phyloP scores from a whole-genome alignment of 306 rosid species.

The Vicia villosa region DNA sequence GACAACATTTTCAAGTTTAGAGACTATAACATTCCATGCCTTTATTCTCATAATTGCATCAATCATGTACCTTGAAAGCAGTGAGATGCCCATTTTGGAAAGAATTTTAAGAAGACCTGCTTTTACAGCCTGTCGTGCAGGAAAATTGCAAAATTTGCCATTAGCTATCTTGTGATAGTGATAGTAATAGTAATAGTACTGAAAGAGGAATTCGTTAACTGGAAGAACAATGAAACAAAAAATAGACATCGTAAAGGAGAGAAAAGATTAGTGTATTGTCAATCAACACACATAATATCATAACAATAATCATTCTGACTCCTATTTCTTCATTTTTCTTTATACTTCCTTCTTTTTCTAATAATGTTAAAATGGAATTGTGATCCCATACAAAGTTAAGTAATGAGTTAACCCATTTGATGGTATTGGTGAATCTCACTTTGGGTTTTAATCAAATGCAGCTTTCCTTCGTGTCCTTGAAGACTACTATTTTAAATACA shows the following conservation, averaged over 20 bases:
- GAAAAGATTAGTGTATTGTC: background rate
- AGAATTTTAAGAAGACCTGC: conserved; percentile 96
- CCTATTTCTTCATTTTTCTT: conserved; percentile 1
- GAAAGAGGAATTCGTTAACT: conserved; percentile 7
- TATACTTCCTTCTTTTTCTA: conserved; percentile 4
- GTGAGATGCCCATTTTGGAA: conserved; percentile 95
- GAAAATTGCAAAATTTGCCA: conserved; percentile 23
- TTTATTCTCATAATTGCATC: background rate
- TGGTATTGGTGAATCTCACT: background rate
- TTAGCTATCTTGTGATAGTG: background rate
- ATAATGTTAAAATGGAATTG: background rate
- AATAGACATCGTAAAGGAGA: background rate
- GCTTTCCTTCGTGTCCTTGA: background rate
- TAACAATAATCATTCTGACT: background rate
- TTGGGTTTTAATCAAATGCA: conserved; percentile 24
- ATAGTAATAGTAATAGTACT: background rate
- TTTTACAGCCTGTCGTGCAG: conserved; percentile 74
- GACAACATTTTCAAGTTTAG: background rate
- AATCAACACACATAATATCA: background rate
- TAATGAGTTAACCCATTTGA: conserved; percentile 20
- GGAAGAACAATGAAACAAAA: background rate
- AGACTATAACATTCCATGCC: background rate
- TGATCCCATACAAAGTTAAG: background rate
- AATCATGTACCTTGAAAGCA: conserved; percentile 82
- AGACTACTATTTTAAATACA: conserved; percentile 2